Evolutionary conservation across 768 basidiomycete genomes (phyloP), one percentile per base, ranked within the genome.

Genomic region (Boletales sp.): DNA sequence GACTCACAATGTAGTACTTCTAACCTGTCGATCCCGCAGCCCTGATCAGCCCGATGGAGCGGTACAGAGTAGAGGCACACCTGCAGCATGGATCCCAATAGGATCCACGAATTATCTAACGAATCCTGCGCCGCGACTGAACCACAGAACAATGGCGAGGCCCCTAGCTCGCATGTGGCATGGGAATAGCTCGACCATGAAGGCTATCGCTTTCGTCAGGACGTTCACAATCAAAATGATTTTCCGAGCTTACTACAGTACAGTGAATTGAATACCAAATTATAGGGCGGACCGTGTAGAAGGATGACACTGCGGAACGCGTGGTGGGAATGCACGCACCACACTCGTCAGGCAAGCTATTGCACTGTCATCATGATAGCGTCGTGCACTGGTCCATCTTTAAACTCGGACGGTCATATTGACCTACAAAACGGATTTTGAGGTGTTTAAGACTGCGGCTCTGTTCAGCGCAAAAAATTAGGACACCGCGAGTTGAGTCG

Each of bases 181-280:
- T 0, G 84, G 83, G 72, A 85, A 84, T 30, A 86, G 61, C 57
- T 85, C 84, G 18, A 84, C 82, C 52, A 84, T 64, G 74, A 74
- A 83, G 7, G 82, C 81, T 81, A 54, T 30, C 32, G 32, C 32
- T 34, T 34, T 34, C 21, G 32, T 34, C 32, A 14, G 32, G 11
- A 34, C 14, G 32, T 34, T 8, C 32, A 10, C 32, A 9, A 9
- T 11, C 2, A 2, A 3, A 34, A 11, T 34, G 9, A 34, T 21
- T 2, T 21, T 21, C 21, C 4, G 21, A 5, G 14, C 32, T 34
- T 34, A 34, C 32, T 34, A 9, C 14, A 34, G 3, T 10, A 4
- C 32, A 60, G n/a, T 17, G 45, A 24, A 9, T 14, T 47, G 35
- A 48, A 62, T 10, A 10, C 59, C 10, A 55, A 3, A 12, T 55